Percentiles rank a stretch among this genome's conserved stretches.
phyloP scores from a whole-genome alignment of 2,329 filamentous ascomycete species.

The Emydomyces testavorans region DNA sequence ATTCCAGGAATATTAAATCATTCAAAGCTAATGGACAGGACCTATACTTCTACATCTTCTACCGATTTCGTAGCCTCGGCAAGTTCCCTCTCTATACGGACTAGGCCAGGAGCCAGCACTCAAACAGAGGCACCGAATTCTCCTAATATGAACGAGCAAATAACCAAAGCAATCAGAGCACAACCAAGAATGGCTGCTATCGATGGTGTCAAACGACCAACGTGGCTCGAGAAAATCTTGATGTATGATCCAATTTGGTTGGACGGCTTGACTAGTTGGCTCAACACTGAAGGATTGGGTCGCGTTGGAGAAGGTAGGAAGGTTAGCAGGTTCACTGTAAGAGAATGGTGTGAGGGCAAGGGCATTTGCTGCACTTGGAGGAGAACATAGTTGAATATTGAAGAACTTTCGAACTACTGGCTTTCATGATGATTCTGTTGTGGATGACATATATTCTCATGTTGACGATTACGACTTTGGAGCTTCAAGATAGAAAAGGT shows the following conservation, averaged over 20 bases:
- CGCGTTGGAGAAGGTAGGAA: constrained; percentile 55
- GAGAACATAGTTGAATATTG: too few species aligned
- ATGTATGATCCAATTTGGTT: constrained; percentile 84
- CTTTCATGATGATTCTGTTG: too few species aligned
- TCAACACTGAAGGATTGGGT: constrained; percentile 60
- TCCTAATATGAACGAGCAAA: constrained; percentile 33
- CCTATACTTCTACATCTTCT: constrained; percentile 3
- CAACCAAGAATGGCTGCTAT: constrained; percentile 28
- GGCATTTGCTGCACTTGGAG: constrained; percentile 75
- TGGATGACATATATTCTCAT: too few species aligned
- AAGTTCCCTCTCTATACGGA: not conserved
- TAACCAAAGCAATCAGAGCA: constrained; percentile 39
- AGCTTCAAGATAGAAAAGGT: not conserved
- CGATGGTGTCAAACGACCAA: constrained; percentile 38
- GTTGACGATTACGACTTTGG: not conserved
- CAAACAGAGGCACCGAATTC: constrained; percentile 16
- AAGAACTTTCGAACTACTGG: too few species aligned
- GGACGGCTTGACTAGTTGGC: constrained; percentile 72
- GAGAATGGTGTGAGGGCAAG: constrained; percentile 80
- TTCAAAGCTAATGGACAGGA: not conserved
- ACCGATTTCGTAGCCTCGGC: not conserved
- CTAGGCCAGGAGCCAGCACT: constrained; percentile 7
- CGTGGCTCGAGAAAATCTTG: constrained; percentile 86
- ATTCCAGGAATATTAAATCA: constrained; percentile 19
- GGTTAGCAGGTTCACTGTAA: constrained; percentile 54